A percentile compares a stretch with the other conserved stretches of the same genome.
These are phyloP conservation scores for Termitomyces sp. DNA, from an alignment of 768 basidiomycete genomes.

Conservation along the genomic window DNA sequence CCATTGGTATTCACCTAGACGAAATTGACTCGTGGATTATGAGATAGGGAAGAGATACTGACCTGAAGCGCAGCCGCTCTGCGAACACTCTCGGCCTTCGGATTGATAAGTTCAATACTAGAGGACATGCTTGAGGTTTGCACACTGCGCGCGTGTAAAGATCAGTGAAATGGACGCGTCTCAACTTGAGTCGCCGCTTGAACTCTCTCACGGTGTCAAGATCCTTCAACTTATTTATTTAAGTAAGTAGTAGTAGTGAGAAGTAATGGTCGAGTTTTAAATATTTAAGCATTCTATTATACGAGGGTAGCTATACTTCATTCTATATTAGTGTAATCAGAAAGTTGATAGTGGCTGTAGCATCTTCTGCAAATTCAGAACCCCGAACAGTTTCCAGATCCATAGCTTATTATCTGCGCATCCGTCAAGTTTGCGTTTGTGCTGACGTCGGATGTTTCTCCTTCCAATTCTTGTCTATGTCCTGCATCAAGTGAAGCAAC, in stretches of 20 bases:
- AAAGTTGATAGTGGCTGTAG: background rate
- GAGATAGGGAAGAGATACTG: constrained; percentile 7
- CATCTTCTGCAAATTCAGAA: background rate
- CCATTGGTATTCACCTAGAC: constrained; percentile 85
- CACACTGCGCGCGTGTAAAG: constrained; percentile 24
- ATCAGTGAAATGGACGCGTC: constrained; percentile 21
- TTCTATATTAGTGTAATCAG: background rate
- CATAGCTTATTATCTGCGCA: background rate
- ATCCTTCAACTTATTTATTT: too few relatives aligned
- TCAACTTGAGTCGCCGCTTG: constrained; percentile 27
- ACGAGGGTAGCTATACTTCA: background rate
- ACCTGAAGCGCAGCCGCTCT: constrained; percentile 92
- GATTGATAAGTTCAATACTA: constrained; percentile 94
- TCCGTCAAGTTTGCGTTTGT: background rate
- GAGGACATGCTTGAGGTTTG: constrained; percentile 50
- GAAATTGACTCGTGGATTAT: constrained; percentile 14
- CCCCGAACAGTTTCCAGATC: background rate
- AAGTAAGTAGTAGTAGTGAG: too few relatives aligned
- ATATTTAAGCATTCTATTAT: background rate
- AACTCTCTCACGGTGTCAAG: constrained; percentile 2
- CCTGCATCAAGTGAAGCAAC: constrained; percentile 47
- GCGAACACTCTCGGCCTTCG: constrained; percentile 91
- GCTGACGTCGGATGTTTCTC: constrained; percentile 24
- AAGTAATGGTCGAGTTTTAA: background rate
- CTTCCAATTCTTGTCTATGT: constrained; percentile 46